phyloP scores from a whole-genome alignment of 2,329 filamentous ascomycete species.

The Eutypa lata region DNA sequence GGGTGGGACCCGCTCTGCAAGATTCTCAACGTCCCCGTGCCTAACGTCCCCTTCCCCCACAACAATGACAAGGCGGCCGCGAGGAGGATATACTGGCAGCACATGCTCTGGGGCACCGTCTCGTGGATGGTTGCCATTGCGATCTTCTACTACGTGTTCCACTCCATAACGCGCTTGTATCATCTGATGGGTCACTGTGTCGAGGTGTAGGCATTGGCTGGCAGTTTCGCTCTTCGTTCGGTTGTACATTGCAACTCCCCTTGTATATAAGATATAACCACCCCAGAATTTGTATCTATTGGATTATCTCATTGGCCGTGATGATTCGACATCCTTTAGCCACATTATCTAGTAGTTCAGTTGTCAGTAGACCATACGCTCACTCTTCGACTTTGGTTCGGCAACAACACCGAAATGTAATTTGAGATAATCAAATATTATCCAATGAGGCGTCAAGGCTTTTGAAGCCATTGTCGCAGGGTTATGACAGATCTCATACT shows the following conservation, averaged over 20 bases:
- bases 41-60: conserved; percentile 32
- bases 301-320: no score
- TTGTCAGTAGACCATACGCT: no score
- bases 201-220: background rate
- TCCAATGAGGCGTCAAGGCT: no score
- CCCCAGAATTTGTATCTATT: no score
- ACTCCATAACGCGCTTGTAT: background rate
- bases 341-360: no score
- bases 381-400: no score
- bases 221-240: background rate
- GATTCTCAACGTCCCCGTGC: conserved; percentile 31
- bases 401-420: no score
- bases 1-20: conserved; percentile 33
- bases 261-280: no score
- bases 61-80: conserved; percentile 30
- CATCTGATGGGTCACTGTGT: background rate
- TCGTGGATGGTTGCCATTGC: conserved; percentile 27
- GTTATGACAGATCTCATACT: no score
- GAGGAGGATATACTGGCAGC: conserved; percentile 21
- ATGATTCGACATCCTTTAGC: background rate
- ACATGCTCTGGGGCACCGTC: conserved; percentile 22
- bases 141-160: conserved; percentile 16
- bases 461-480: no score
- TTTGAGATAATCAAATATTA: no score
- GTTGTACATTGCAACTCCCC: background rate